These are phyloP conservation scores for Tylopilus plumbeoviolaceoides DNA, from an alignment of 768 basidiomycete genomes.

Conservation along the genomic window DNA sequence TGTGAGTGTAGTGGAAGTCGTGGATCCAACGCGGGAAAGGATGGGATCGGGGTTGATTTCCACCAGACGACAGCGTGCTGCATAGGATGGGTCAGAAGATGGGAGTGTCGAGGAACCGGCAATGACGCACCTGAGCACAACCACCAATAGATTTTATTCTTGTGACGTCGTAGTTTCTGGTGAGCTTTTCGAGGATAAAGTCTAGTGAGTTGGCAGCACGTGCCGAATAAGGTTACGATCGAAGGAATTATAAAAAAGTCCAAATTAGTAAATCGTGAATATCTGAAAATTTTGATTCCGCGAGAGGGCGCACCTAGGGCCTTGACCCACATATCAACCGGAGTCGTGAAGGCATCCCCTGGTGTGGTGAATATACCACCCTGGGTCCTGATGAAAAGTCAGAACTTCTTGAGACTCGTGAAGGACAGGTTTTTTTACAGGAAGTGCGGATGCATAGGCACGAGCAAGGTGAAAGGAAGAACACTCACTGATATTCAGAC, in stretches of 20 bases:
- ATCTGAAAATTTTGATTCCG: conserved; percentile 61
- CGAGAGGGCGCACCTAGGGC: conserved; percentile 55
- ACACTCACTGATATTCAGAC: conserved; percentile 74
- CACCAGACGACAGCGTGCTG: conserved; percentile 82
- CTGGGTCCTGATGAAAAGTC: conserved; percentile 55
- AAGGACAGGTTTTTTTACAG: conserved; percentile 9
- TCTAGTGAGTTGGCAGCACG: conserved; percentile 40
- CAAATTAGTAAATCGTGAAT: conserved; percentile 35
- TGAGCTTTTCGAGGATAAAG: conserved; percentile 68
- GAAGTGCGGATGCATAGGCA: not conserved
- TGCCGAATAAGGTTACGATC: conserved; percentile 32
- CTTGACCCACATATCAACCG: conserved; percentile 90
- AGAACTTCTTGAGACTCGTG: conserved; percentile 13
- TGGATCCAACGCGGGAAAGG: conserved; percentile 69
- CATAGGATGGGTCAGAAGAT: not conserved
- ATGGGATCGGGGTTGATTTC: conserved; percentile 73
- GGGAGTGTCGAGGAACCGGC: not conserved
- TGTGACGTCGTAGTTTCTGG: conserved; percentile 62
- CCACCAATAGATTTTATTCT: conserved; percentile 76
- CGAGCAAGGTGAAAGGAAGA: conserved; percentile 1
- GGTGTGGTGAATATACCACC: conserved; percentile 85
- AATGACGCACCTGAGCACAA: conserved; percentile 58
- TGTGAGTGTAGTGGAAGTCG: conserved; percentile 66
- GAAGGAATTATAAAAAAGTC: conserved; percentile 28
- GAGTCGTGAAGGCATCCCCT: conserved; percentile 83